Percentiles rank a stretch among this genome's conserved stretches.
These are phyloP conservation scores for Cyberlindnera bimundalis DNA, from an alignment of 805 yeast species.

Conservation along the genomic window DNA sequence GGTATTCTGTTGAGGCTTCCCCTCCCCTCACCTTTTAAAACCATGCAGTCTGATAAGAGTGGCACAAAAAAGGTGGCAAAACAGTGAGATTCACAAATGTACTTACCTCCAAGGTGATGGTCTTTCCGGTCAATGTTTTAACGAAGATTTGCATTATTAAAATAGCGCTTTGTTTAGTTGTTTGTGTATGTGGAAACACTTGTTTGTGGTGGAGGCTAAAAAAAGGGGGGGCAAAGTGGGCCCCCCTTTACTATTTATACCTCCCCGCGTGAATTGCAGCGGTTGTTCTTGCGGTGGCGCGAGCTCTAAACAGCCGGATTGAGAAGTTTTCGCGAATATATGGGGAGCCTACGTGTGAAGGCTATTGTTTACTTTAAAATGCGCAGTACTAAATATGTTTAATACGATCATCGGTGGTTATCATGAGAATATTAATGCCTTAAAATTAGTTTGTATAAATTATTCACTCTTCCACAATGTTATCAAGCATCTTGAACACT, in stretches of 20 bases:
- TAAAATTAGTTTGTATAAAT: neutral
- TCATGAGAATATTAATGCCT: too few species aligned
- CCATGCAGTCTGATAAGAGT: slow-evolving; percentile 14
- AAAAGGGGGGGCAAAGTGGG: slow-evolving; percentile 10
- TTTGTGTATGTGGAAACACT: slow-evolving; percentile 1
- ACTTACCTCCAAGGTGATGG: slow-evolving; percentile 68
- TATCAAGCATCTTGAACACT: slow-evolving; percentile 16
- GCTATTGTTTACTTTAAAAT: too few species aligned
- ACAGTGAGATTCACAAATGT: neutral
- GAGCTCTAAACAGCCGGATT: too few species aligned
- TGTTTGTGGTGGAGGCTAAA: slow-evolving; percentile 1
- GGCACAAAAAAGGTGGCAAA: slow-evolving; percentile 11
- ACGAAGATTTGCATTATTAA: slow-evolving; percentile 88
- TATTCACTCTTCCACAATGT: slow-evolving; percentile 22
- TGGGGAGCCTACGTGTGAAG: too few species aligned
- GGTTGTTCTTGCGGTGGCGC: slow-evolving; percentile 9
- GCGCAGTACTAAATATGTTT: too few species aligned
- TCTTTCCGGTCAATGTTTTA: slow-evolving; percentile 86
- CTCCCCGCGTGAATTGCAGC: slow-evolving; percentile 8
- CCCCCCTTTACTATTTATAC: slow-evolving; percentile 7
- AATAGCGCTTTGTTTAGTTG: slow-evolving; percentile 10
- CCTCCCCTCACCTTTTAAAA: too few species aligned
- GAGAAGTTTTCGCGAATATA: neutral
- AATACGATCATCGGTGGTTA: too few species aligned
- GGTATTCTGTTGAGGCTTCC: too few species aligned